These are phyloP conservation scores for Durio zibethinus DNA, from an alignment of 345 rosid genomes.

Conservation along the genomic window DNA sequence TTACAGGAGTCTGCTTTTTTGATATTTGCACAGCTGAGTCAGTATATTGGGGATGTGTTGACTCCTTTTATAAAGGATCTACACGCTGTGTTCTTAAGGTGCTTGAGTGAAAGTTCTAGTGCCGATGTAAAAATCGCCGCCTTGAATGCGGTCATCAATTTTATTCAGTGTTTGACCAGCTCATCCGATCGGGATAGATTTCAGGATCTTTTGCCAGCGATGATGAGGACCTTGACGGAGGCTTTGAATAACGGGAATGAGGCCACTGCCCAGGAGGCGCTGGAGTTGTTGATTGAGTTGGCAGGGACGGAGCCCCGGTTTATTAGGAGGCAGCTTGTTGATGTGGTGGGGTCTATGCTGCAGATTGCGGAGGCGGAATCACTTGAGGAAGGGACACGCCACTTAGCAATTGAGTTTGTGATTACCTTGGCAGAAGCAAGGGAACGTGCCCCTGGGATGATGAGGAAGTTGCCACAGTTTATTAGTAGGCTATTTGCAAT, in stretches of 20 bases:
- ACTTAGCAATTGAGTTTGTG: conserved; percentile 90
- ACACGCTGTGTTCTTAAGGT: conserved; percentile 77
- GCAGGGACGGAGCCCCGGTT: conserved; percentile 96
- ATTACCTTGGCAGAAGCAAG: conserved; percentile 92
- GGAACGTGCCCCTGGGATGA: conserved; percentile 98
- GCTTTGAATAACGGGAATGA: conserved; percentile 85
- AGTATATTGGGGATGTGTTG: conserved; percentile 84
- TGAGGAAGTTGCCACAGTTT: conserved; percentile 96
- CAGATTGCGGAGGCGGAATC: conserved; percentile 96
- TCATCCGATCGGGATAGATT: conserved; percentile 87
- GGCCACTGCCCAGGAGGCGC: conserved; percentile 93
- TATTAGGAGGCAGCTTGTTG: conserved; percentile 81
- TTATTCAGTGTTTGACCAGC: conserved; percentile 74
- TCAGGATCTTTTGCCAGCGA: conserved; percentile 90
- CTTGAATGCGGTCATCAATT: conserved; percentile 85
- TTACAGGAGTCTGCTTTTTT: conserved; percentile 91
- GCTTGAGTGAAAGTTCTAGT: conserved; percentile 51
- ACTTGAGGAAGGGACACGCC: conserved; percentile 88
- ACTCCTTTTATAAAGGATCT: conserved; percentile 76
- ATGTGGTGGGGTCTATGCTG: conserved; percentile 89
- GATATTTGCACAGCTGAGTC: conserved; percentile 87
- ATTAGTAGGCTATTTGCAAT: conserved; percentile 80
- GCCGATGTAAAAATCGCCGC: conserved; percentile 93
- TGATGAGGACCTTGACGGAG: conserved; percentile 92
- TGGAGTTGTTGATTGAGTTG: conserved; percentile 85